Base-by-base conservation (phyloP, 1,284 basidiomycete genomes). In the Trametes versicolor region DNA sequence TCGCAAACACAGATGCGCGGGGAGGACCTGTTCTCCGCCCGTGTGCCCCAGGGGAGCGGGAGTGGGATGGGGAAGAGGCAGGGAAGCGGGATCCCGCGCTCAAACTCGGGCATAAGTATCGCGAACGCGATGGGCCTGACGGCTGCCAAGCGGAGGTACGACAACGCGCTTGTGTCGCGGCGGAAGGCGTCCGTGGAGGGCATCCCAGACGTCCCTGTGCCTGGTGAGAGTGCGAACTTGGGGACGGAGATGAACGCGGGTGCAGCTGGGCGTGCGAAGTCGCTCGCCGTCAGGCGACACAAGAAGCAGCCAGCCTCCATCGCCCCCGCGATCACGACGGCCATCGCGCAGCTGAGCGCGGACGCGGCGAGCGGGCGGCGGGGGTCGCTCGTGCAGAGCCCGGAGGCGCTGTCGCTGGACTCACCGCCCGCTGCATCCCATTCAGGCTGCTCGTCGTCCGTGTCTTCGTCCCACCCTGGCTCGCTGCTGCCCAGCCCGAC, bases 131-230 rank as follows among this genome's bases (percentile, higher is more conserved):
- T 85, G 75, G 77, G 79, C 36, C 73, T 82, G 25, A 62, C 56
- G 80, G 68, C 87, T 69, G 84, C 89, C 41, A 87, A 82, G 76
- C 85, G 83, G 71, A 83, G 84, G 70, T 87, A 89, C 67, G 90
- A 92, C 73, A 92, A 88, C 62, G 83, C 91, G 23, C 82, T 89
- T 32, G 84, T 90, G 51, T 82, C 84, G 29, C 79, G 88, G 58
- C 81, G 84, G 64, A 85, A 79, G 72, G 83, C 83, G 67, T 77
- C 82, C 39, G 47, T 81, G 19, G 75, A 77, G 32, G 71, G 69
- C 39, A 52, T 62, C 23, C 51, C 62, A 4, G 70, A 74, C 15
- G 47, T 67, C 19, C 39, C 63, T 25, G 65, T 63, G 43, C 51
- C 66, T 51, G 66, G 62, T 43, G 58, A 64, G 60, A 58, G 58